Base-by-base conservation (phyloP, 495 filamentous ascomycete genomes). In the Tuber magnatum region DNA sequence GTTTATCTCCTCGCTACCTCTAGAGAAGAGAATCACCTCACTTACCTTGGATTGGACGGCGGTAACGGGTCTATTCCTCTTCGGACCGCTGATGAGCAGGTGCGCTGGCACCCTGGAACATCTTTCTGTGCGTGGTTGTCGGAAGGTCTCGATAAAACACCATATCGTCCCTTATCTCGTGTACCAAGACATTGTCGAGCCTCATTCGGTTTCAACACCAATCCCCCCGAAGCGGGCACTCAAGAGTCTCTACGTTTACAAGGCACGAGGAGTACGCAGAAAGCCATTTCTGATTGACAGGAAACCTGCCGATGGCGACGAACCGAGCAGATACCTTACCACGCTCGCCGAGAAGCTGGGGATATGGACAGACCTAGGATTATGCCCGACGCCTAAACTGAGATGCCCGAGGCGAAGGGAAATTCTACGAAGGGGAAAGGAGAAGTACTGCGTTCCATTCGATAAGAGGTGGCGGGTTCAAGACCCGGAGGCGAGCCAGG, bases 91-190 rank as follows among this genome's bases (percentile, higher is more conserved):
- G 35, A 74, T 82, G 75, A 78, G 80, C 68, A 83, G 74, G 28
- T 82, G 81, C 16, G 75, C 77, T n/a, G 76, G 76, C 43, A 82
- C 81, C 9, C 76, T 82, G 16, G 81, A 82, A 68, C 81, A 82
- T 75, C 81, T 82, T 70, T 81, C 78, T 9, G 81, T 82, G 46
- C 80, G 81, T 51, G 81, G 81, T 8, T 82, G 81, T 46, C 72
- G 81, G 69, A 82, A 82, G 39, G 81, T 82, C 39, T 82, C 81
- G 41, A 82, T 82, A 71, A 82, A 82, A n/a, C 81, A 82, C 14
- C 81, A 82, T 61, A 82, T 82, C 71, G 81, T 82, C 28, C 81
- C 81, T 32, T 82, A 82, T 40, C 81, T 82, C 61, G 81, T 82
- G 35, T 82, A 82, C 56, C 81, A 82, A 71, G 75, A 80, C 41